Evolutionary conservation across 805 yeast species (phyloP).

Genomic region (Yamadazyma tumulicola): DNA sequence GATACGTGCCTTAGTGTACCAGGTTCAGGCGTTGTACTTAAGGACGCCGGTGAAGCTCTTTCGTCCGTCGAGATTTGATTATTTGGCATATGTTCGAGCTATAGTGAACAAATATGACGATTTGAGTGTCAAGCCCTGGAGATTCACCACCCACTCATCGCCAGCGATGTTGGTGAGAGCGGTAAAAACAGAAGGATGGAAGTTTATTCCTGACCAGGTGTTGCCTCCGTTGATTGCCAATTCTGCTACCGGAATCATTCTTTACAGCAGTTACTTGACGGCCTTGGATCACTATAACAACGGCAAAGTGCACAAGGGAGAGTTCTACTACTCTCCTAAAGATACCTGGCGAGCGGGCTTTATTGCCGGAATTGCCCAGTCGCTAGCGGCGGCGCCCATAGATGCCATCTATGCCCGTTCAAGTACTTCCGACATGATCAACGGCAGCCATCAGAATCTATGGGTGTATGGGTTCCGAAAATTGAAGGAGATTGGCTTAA

Average conservation of each 20-base stretch:
- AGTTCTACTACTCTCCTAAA: constrained; percentile 23
- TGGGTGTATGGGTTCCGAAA: constrained; percentile 76
- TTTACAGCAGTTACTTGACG: constrained; percentile 78
- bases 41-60: constrained; percentile 83
- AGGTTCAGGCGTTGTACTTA: constrained; percentile 71
- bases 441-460: constrained; percentile 62
- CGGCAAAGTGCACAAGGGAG: constrained; percentile 8
- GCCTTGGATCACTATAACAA: constrained; percentile 35
- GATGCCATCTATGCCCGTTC: constrained; percentile 88
- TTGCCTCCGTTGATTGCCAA: constrained; percentile 87
- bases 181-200: constrained; percentile 76
- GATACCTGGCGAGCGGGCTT: constrained; percentile 80
- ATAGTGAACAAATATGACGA: constrained; percentile 44
- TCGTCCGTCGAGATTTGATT: constrained; percentile 88
- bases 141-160: constrained; percentile 68
- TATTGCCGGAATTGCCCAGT: constrained; percentile 81
- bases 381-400: constrained; percentile 89
- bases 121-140: constrained; percentile 46
- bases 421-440: constrained; percentile 66
- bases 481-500: constrained; percentile 66
- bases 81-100: constrained; percentile 64
- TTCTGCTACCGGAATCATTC: constrained; percentile 81
- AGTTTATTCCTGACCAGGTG: constrained; percentile 77
- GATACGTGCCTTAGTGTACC: constrained; percentile 76
- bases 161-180: constrained; percentile 72